Evolutionary conservation across 2,329 filamentous ascomycete genomes (phyloP), one percentile per base, ranked within the genome.

Genomic region (Zymoseptoria brevis): DNA sequence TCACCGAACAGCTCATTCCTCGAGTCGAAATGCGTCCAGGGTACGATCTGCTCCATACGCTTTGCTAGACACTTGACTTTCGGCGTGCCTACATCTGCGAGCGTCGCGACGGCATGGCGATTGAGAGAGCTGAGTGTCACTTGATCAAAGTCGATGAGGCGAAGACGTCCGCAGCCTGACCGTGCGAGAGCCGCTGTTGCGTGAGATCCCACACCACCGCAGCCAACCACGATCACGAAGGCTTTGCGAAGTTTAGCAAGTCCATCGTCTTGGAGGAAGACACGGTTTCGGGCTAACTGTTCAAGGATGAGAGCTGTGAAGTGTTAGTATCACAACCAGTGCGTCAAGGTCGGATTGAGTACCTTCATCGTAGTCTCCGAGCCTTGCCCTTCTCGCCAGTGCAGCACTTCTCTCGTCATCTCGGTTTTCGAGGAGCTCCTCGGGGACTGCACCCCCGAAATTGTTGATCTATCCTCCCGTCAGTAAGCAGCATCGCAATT

Each of bases 81-180:
- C 8, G 92, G 85, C 11, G 87, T 90, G 22, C 94, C 94, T 1
- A 99, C 94, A 69, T 99, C 94, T 16, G 90, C 89, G 6, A 97
- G 80, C 0, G 93, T 97, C 4, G 94, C 94, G 1, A 99, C 87
- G 8, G 94, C 91, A 75, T 99, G 94, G n/a, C 94, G 81, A 74
- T 99, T 99, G 57, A 99, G 78, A 2, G 91, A 96, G 64, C 90
- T 96, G 51, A 99, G 80, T 0, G 92, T 96, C 35, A 99, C 93
- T 80, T 99, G 94, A 73, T 99, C 94, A 72, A 99, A 99, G 74
- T 99, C 94, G 66, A 99, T 85, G 45, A 99, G 82, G 0, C 94
- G 87, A 57, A 99, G 81, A 67, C 86, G 87, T n/a, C 88, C 87
- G 50, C 96, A 90, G 30, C 94, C 94, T 0, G 92, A 96, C 29